Evolutionary conservation across 2,329 filamentous ascomycete genomes (phyloP).

Genomic region (Tothia fuscella): DNA sequence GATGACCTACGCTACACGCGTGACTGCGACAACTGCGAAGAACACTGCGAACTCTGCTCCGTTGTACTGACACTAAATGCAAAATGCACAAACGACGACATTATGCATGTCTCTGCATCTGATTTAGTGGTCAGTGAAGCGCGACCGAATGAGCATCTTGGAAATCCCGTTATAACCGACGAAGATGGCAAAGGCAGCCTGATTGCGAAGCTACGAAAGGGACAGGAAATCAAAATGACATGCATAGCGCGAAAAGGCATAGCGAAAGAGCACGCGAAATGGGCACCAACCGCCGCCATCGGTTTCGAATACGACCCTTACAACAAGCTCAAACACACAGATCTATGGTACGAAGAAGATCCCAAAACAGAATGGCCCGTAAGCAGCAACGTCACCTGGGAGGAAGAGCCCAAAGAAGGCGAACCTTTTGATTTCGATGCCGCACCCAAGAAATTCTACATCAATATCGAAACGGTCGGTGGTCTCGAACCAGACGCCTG

Average conservation of each 20-base stretch:
- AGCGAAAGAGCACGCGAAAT: slow-evolving; percentile 97
- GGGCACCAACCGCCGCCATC: slow-evolving; percentile 83
- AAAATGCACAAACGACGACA: slow-evolving; percentile 70
- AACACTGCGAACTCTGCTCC: slow-evolving; percentile 85
- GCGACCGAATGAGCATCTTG: slow-evolving; percentile 61
- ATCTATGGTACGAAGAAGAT: slow-evolving; percentile 91
- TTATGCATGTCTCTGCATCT: slow-evolving; percentile 88
- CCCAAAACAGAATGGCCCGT: slow-evolving; percentile 76
- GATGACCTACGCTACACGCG: slow-evolving; percentile 75
- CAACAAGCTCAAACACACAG: slow-evolving; percentile 85
- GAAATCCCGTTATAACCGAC: slow-evolving; percentile 73
- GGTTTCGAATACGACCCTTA: slow-evolving; percentile 97
- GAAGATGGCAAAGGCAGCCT: slow-evolving; percentile 69
- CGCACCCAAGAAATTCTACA: slow-evolving; percentile 74
- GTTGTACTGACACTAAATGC: slow-evolving; percentile 77
- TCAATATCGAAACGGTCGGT: slow-evolving; percentile 82
- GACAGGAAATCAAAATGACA: slow-evolving; percentile 78
- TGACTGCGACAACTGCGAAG: slow-evolving; percentile 95
- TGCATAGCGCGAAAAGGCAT: slow-evolving; percentile 98
- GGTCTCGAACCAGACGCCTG: slow-evolving; percentile 83
- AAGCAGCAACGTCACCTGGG: slow-evolving; percentile 67
- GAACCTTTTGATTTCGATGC: slow-evolving; percentile 88
- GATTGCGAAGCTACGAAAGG: slow-evolving; percentile 80
- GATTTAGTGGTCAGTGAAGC: slow-evolving; percentile 65
- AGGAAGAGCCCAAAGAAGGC: slow-evolving; percentile 67